Percentiles rank a stretch among this genome's conserved stretches.
These are phyloP conservation scores for Penicillium sp. DNA, from an alignment of 2,329 filamentous ascomycete genomes.

Conservation along the genomic window DNA sequence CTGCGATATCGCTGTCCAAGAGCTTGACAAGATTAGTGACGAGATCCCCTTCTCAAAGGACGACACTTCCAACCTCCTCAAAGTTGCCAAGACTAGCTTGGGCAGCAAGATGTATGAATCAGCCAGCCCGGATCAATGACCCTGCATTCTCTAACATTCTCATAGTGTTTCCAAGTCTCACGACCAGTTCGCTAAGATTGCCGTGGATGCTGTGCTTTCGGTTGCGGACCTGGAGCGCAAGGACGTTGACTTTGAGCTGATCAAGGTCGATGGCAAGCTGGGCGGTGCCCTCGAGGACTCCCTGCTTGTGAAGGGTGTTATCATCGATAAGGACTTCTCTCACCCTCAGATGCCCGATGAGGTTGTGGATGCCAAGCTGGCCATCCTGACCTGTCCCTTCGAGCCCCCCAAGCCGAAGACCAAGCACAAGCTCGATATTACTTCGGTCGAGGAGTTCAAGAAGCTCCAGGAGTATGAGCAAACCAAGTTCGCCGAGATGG, in stretches of 20 bases:
- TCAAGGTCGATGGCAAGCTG: slow-evolving; percentile 99
- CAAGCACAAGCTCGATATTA: slow-evolving; percentile 98
- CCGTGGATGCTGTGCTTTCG: slow-evolving; percentile 92
- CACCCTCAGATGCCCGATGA: slow-evolving; percentile 98
- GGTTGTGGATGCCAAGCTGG: slow-evolving; percentile 92
- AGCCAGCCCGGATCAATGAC: not conserved
- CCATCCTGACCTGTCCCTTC: slow-evolving; percentile 95
- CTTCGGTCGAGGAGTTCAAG: slow-evolving; percentile 96
- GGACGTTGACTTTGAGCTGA: slow-evolving; percentile 97
- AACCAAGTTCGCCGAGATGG: slow-evolving; percentile 98
- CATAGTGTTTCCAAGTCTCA: slow-evolving; percentile 85
- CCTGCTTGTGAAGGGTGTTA: slow-evolving; percentile 92
- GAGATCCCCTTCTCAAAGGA: slow-evolving; percentile 79
- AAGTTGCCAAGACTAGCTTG: slow-evolving; percentile 91
- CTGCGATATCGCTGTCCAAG: slow-evolving; percentile 90
- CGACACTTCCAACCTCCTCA: slow-evolving; percentile 80
- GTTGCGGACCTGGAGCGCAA: slow-evolving; percentile 94
- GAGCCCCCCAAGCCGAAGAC: slow-evolving; percentile 99
- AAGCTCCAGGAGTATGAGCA: slow-evolving; percentile 94
- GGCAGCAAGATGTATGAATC: slow-evolving; percentile 80
- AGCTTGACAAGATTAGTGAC: slow-evolving; percentile 92
- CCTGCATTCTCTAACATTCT: slow-evolving; percentile 13
- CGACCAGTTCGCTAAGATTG: slow-evolving; percentile 96
- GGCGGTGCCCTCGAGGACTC: slow-evolving; percentile 92
- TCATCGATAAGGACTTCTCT: slow-evolving; percentile 99